A percentile compares a stretch with the other conserved stretches of the same genome.
phyloP scores from a whole-genome alignment of 2,329 filamentous ascomycete genomes.

The Colletotrichum echinochloae region DNA sequence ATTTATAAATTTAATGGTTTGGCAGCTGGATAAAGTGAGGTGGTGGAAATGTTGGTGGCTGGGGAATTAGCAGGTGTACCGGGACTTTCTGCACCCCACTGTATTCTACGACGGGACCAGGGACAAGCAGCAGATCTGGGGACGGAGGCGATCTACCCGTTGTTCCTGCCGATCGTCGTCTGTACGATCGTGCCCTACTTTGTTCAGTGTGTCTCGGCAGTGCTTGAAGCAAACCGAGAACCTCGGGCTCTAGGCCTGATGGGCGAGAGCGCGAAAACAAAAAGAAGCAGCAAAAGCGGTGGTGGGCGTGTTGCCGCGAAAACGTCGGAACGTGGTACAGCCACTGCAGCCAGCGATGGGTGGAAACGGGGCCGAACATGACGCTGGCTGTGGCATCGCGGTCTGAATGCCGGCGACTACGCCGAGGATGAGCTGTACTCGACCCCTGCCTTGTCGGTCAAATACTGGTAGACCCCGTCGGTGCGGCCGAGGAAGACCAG shows the following conservation, averaged over 20 bases:
- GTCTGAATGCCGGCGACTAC: neutral
- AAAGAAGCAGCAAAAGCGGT: neutral
- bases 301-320: neutral
- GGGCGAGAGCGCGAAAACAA: neutral
- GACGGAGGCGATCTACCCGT: slow-evolving; percentile 11
- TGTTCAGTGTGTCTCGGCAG: neutral
- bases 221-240: neutral
- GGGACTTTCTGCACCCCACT: too few relatives aligned
- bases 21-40: too few relatives aligned
- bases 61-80: too few relatives aligned
- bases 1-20: too few relatives aligned
- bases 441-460: neutral
- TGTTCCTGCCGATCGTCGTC: slow-evolving; percentile 23
- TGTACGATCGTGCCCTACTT: neutral
- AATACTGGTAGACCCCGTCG: slow-evolving; percentile 6
- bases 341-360: neutral
- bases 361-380: slow-evolving; percentile 16
- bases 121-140: slow-evolving; percentile 8
- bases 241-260: neutral
- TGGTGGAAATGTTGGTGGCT: too few relatives aligned
- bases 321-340: neutral
- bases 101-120: neutral
- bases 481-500: neutral
- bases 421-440: neutral
- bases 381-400: neutral